Conservation (phyloP, 2,329 filamentous ascomycete genomes). For the Fusarium sambucinum region DNA sequence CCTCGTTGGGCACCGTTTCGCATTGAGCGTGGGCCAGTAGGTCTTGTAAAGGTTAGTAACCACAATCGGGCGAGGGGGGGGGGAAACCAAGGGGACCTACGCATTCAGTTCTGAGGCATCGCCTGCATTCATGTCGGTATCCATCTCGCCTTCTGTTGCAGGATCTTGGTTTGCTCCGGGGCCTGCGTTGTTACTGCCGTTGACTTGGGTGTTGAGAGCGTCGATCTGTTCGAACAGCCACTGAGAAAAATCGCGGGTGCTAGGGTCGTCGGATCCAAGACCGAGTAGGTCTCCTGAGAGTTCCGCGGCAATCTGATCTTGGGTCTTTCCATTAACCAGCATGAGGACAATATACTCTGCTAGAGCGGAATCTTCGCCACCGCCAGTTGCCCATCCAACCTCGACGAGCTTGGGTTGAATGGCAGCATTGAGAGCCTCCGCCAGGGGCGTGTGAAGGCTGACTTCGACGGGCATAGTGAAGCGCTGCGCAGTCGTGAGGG, state of each 20-base stretch:
- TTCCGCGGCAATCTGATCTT: conserved; percentile 89
- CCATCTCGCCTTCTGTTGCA: conserved; percentile 61
- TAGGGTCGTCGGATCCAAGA: conserved; percentile 83
- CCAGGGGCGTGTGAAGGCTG: conserved; percentile 82
- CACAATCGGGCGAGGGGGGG: too few species aligned
- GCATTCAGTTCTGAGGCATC: conserved; percentile 65
- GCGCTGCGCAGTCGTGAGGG: conserved; percentile 18
- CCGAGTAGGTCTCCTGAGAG: conserved; percentile 88
- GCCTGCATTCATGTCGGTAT: conserved; percentile 79
- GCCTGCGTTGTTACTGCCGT: conserved; percentile 57
- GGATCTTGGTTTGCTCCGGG: conserved; percentile 54
- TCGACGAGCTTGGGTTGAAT: conserved; percentile 94
- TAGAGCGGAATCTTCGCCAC: conserved; percentile 81
- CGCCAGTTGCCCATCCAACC: conserved; percentile 89
- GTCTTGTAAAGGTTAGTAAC: conserved; percentile 69
- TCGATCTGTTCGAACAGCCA: conserved; percentile 96
- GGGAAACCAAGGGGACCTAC: conserved; percentile 59
- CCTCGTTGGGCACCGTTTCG: conserved; percentile 72
- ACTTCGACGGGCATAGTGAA: conserved; percentile 81
- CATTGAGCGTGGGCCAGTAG: conserved; percentile 96
- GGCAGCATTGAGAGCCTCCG: conserved; percentile 81
- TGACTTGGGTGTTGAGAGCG: conserved; percentile 71
- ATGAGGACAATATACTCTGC: conserved; percentile 98
- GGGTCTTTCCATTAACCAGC: conserved; percentile 94
- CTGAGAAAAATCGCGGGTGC: conserved; percentile 83